phyloP scores from a whole-genome alignment of 495 filamentous ascomycete species.

The Aspergillus sclerotiicarbonarius region DNA sequence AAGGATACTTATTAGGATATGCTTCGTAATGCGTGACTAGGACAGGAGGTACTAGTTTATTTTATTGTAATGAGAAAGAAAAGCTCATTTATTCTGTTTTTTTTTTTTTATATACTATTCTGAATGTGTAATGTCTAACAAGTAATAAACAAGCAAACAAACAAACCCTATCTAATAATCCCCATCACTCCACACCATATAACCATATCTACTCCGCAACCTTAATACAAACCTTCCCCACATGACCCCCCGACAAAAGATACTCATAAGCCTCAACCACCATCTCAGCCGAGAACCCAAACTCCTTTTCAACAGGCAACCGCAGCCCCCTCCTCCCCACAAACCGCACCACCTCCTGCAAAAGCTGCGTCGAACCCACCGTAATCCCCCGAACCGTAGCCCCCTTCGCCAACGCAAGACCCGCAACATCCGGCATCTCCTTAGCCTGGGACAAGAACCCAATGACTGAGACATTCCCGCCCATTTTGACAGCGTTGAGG shows the following conservation, averaged over 20 bases:
- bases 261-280: conserved; percentile 40
- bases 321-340: conserved; percentile 46
- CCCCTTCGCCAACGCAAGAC: conserved; percentile 44
- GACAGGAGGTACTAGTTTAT: too few species aligned
- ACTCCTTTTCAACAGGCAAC: conserved; percentile 57
- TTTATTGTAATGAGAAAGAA: too few species aligned
- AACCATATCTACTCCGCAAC: conserved; percentile 1
- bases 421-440: conserved; percentile 37
- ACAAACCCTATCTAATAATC: too few species aligned
- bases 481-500: conserved; percentile 54
- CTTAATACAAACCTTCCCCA: conserved; percentile 64
- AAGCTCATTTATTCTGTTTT: too few species aligned
- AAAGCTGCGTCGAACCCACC: conserved; percentile 50
- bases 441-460: conserved; percentile 50
- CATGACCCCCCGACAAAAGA: conserved; percentile 60
- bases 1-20: too few species aligned
- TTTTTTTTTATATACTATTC: too few species aligned
- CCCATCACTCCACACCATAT: too few species aligned
- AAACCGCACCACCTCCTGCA: conserved; percentile 54
- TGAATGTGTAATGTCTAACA: too few species aligned
- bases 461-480: conserved; percentile 59
- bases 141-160: too few species aligned
- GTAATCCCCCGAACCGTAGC: conserved; percentile 53
- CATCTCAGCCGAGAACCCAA: conserved; percentile 49
- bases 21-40: too few species aligned